Conservation (phyloP, 345 rosid genomes). For the Luvunga scandens region DNA sequence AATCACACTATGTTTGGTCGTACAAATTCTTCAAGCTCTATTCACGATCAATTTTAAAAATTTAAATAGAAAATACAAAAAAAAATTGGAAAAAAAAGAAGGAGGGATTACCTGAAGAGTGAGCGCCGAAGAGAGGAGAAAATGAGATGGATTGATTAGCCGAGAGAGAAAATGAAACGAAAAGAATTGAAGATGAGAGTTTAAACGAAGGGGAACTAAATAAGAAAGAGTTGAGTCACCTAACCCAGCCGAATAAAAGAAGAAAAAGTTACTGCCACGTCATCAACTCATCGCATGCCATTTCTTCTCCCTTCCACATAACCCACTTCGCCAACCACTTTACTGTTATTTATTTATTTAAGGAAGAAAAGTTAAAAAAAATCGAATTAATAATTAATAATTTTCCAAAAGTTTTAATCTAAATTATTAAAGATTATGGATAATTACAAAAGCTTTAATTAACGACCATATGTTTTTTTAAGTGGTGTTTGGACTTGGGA, state of each 20-base stretch:
- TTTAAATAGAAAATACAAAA: neutral
- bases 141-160: neutral
- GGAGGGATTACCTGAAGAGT: neutral
- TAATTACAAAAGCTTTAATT: neutral
- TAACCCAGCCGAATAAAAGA: slow-evolving; percentile 17
- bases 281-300: neutral
- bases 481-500: fast-evolving
- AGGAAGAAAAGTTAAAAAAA: neutral
- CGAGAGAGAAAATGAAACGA: neutral
- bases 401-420: neutral
- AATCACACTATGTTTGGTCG: too few relatives aligned
- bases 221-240: slow-evolving; percentile 21
- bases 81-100: too few relatives aligned
- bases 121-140: neutral
- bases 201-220: neutral
- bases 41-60: neutral
- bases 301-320: too few relatives aligned
- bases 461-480: too few relatives aligned
- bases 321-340: neutral
- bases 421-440: neutral
- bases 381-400: neutral
- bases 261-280: slow-evolving; percentile 9
- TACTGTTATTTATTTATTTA: neutral
- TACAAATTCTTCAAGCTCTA: too few relatives aligned
- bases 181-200: neutral